A percentile compares a stretch with the other conserved stretches of the same genome.
Evolutionary conservation across 768 basidiomycete species (phyloP).

Genomic region (Pulveroboletus frians): DNA sequence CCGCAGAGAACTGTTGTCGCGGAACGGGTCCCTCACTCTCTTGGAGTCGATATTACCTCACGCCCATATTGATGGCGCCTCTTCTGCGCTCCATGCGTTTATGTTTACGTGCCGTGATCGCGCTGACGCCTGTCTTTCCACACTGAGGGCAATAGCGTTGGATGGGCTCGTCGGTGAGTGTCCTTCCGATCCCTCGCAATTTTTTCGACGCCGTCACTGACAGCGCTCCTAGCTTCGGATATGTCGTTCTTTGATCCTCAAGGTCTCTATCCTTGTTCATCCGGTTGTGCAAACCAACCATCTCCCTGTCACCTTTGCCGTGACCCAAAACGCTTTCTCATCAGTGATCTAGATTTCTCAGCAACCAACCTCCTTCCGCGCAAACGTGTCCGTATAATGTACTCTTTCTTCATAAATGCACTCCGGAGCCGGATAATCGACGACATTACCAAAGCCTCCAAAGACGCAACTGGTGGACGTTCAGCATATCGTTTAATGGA

Average conservation of each 20-base stretch:
- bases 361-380: constrained; percentile 42
- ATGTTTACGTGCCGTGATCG: constrained; percentile 37
- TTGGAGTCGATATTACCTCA: constrained; percentile 48
- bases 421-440: constrained; percentile 49
- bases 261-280: constrained; percentile 51
- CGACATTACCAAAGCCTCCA: constrained; percentile 47
- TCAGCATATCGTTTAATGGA: constrained; percentile 48
- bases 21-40: constrained; percentile 36
- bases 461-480: constrained; percentile 25
- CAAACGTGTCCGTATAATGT: constrained; percentile 37
- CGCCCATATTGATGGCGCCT: constrained; percentile 41
- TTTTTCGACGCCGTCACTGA: constrained; percentile 4
- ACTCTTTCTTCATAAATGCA: constrained; percentile 54
- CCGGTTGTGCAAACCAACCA: constrained; percentile 37
- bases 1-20: constrained; percentile 43
- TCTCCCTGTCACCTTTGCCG: constrained; percentile 39
- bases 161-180: constrained; percentile 51
- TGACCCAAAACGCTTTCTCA: constrained; percentile 13
- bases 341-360: constrained; percentile 23
- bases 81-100: constrained; percentile 57
- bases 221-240: constrained; percentile 36
- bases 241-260: constrained; percentile 41
- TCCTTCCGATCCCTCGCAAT: not conserved
- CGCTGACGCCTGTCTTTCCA: constrained; percentile 26
- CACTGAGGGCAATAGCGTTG: constrained; percentile 38